A percentile compares a stretch with the other conserved stretches of the same genome.
phyloP scores from a whole-genome alignment of 768 basidiomycete genomes.

The Leccinum broughii region DNA sequence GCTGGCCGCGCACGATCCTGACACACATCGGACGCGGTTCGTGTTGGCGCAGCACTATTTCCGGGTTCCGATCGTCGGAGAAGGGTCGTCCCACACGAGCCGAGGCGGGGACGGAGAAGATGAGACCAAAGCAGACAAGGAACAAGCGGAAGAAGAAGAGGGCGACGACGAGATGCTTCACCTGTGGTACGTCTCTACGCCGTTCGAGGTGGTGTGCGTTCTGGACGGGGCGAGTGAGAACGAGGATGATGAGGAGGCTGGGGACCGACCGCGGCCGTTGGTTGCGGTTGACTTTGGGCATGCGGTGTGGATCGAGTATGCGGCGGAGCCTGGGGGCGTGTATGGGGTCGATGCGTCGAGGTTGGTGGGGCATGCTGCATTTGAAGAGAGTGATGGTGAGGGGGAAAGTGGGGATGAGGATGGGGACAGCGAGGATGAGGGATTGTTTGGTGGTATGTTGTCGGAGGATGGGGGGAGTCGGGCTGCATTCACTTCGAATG shows the following conservation, averaged over 20 bases:
- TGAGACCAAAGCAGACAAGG: neutral
- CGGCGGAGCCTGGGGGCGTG: constrained; percentile 33
- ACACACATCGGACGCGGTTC: constrained; percentile 58
- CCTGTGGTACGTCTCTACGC: constrained; percentile 68
- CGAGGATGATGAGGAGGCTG: constrained; percentile 35
- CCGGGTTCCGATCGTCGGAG: constrained; percentile 54
- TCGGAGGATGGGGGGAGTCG: constrained; percentile 12
- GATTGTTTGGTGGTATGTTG: constrained; percentile 6
- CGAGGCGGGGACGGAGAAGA: neutral
- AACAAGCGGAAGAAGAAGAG: constrained; percentile 29
- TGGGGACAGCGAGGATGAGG: constrained; percentile 10
- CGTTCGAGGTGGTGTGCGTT: constrained; percentile 73
- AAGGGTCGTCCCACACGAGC: neutral
- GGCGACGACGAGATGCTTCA: constrained; percentile 63
- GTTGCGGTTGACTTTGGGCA: constrained; percentile 89
- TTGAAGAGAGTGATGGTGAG: constrained; percentile 33
- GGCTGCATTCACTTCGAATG: constrained; percentile 3
- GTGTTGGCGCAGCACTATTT: constrained; percentile 79
- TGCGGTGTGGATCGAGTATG: constrained; percentile 78
- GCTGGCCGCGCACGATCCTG: constrained; percentile 60
- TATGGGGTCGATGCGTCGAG: constrained; percentile 32
- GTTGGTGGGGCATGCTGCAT: constrained; percentile 26
- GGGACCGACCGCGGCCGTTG: constrained; percentile 61
- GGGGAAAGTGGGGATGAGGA: constrained; percentile 10
- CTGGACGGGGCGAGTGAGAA: constrained; percentile 40